Base-by-base conservation (phyloP, 1,284 basidiomycete genomes). In the Pascua guehoae region DNA sequence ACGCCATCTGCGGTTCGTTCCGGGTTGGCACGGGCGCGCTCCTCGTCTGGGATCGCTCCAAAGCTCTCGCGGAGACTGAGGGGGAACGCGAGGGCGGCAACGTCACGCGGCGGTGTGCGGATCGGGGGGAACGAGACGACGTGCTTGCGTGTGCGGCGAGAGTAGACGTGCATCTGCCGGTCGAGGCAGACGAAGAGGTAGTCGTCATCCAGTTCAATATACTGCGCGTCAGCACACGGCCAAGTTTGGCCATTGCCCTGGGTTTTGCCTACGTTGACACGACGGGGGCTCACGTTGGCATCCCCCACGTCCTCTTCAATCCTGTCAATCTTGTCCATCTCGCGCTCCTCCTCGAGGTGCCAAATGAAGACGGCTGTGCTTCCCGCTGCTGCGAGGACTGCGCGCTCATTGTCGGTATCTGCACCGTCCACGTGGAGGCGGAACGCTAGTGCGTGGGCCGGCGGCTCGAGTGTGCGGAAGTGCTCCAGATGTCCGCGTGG, bases 201-300 rank as follows among this genome's bases (percentile, higher is more conserved):
- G 15, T 73, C 62, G 50, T 76, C 72, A 57, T 76, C 75, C 42
- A 76, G 66, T 48, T 76, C 75, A 46, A 76, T 66, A 53, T 76
- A 76, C 72, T 75, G 57, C 14, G 36, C 10, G 57, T 61, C 49
- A 66, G 58, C 41, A 12, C 10, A 8, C 1, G 12, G 5, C 40
- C 18, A 8, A 18, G 9, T 8, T 7, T 14, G 8, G 11, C 24
- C 24, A 32, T 32, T 32, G 24, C n/a, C 5, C 12, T 12, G 4
- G 15, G 41, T 15, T 15, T 32, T 32, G 24, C 24, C 24, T 32
- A 32, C 24, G 24, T 32, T 32, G 24, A 32, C 24, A 32, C 24
- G 24, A 7, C 24, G 24, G 24, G 24, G 24, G 56, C 70, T 60
- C 39, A 68, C 68, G 41, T 64, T 64, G 0, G 62, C 58, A 9